Evolutionary conservation across 2,329 filamentous ascomycete genomes (phyloP).

Genomic region (Plenodomus tracheiphilus): DNA sequence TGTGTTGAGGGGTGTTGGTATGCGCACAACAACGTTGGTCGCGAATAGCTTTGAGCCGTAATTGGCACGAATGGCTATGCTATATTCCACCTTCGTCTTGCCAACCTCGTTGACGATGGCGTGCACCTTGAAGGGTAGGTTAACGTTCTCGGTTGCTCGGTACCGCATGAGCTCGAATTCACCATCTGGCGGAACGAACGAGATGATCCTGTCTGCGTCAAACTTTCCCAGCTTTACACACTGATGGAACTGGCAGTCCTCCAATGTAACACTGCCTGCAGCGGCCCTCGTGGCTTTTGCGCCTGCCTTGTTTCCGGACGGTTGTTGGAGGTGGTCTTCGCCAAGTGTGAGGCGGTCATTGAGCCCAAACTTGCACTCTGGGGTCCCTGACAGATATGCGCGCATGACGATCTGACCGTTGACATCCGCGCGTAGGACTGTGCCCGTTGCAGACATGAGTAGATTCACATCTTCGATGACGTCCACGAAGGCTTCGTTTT

Average conservation of each 20-base stretch:
- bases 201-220: conserved; percentile 94
- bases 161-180: conserved; percentile 99
- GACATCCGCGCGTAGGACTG: conserved; percentile 91
- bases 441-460: conserved; percentile 96
- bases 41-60: conserved; percentile 96
- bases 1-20: conserved; percentile 95
- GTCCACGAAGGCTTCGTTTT: conserved; percentile 99
- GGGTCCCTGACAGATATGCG: conserved; percentile 92
- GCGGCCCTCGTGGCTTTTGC: conserved; percentile 93
- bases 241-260: conserved; percentile 99
- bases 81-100: conserved; percentile 97
- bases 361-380: conserved; percentile 97
- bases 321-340: conserved; percentile 61
- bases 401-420: conserved; percentile 99
- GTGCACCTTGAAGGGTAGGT: conserved; percentile 97
- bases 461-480: conserved; percentile 99
- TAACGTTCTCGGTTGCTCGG: conserved; percentile 96
- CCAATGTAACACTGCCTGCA: conserved; percentile 90
- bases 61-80: conserved; percentile 95
- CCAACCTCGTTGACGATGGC: conserved; percentile 98
- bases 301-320: conserved; percentile 72
- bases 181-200: conserved; percentile 93
- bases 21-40: conserved; percentile 91
- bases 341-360: conserved; percentile 96
- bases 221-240: conserved; percentile 98